Base-by-base conservation (phyloP, 2,329 filamentous ascomycete species). In the Lachnellula subtilissima region DNA sequence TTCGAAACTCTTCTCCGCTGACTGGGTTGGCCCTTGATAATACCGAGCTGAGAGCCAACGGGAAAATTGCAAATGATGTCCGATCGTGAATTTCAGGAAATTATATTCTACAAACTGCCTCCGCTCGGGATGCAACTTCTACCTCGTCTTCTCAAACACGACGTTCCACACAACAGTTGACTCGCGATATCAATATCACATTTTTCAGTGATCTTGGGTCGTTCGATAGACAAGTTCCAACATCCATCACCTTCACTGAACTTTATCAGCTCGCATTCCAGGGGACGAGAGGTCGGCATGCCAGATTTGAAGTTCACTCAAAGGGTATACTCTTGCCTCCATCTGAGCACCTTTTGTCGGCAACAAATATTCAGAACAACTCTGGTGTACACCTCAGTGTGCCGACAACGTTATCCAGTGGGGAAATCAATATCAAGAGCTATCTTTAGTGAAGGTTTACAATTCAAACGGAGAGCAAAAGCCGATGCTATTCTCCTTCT, bases 401-500 rank as follows among this genome's bases (percentile, higher is more conserved):
- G 23, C 19, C 42, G 11, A 17, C 17, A 11, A 12, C 37, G 12
- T 15, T 15, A 15, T 39, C n/a, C 9, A 22, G 4, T 45, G 15
- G 17, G 11, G 17, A 11, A 22, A 19, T 25, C 11, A 52, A 17
- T 45, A 25, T 12, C 36, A 43, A 45, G 39, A 50, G 12, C 19
- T 52, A 15, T 45, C 37, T 19, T 32, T 52, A 7, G 23, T 52
- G 9, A 52, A 52, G 25, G 50, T 52, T 2, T 52, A 25, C 14
- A 15, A 19, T 23, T 37, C 23, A 25, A 4, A 5, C 12, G 14
- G 17, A 17, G 12, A 28, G 11, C 35, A 28, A 28, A 46, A 39
- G 8, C 19, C 49, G 46, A 55, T 50, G 50, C 15, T 23, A 5
- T 57, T 53, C 22, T 57, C 55, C 5, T 57, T 50, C n/a, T 53